Conservation (phyloP, 306 rosid genomes). For the Mimosa pudica region DNA sequence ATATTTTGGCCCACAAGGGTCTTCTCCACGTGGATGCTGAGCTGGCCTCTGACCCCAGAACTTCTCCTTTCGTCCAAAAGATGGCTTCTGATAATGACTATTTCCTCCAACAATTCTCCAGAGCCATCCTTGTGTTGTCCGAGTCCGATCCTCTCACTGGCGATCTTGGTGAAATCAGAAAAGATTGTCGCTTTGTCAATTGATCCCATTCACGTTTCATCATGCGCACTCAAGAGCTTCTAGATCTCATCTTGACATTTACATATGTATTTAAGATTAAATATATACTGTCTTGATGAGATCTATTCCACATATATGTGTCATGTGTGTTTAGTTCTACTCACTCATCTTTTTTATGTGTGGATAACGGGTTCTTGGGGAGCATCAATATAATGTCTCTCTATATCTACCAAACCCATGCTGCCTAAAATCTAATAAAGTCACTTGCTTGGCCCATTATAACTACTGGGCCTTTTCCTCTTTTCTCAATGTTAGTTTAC, state of each 20-base stretch:
- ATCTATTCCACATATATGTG: no score
- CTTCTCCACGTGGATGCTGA: constrained; percentile 67
- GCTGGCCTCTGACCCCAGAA: constrained; percentile 58
- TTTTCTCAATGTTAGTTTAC: background rate
- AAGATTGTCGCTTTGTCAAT: constrained; percentile 73
- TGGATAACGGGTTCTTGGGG: no score
- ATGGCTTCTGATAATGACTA: constrained; percentile 72
- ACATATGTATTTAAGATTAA: no score
- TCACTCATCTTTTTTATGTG: no score
- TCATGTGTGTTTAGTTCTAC: no score
- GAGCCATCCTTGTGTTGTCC: constrained; percentile 57
- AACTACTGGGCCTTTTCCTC: background rate
- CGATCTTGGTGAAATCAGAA: constrained; percentile 69
- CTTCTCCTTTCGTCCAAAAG: constrained; percentile 65
- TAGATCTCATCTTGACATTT: no score
- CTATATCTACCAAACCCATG: background rate
- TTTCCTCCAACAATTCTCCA: constrained; percentile 69
- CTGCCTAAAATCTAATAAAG: background rate
- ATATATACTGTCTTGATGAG: no score
- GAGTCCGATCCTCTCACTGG: constrained; percentile 67
- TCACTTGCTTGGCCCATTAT: background rate
- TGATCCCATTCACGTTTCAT: no score
- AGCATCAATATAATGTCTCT: no score
- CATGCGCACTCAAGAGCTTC: no score
- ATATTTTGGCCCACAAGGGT: constrained; percentile 64